Evolutionary conservation across 2,329 filamentous ascomycete genomes (phyloP).

Genomic region (Pestalotiopsis sp.): DNA sequence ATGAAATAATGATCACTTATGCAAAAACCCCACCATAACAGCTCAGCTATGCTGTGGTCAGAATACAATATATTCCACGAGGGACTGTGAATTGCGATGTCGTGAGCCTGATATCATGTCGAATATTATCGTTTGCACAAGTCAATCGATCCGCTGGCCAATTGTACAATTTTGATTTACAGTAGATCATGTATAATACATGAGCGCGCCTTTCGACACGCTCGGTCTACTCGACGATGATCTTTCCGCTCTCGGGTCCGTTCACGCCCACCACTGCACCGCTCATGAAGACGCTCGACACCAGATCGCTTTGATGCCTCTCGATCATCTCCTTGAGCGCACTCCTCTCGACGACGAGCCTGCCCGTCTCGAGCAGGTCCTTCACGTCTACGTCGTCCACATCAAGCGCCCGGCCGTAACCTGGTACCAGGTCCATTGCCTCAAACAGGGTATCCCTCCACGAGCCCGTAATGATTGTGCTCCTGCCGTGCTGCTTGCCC

Average conservation of each 20-base stretch:
- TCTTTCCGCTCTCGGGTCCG: constrained; percentile 25
- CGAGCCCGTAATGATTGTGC: constrained; percentile 72
- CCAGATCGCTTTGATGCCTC: constrained; percentile 71
- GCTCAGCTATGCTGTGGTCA: neutral
- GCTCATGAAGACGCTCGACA: constrained; percentile 48
- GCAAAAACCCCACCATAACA: neutral
- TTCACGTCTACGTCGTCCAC: constrained; percentile 91
- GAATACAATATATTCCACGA: neutral
- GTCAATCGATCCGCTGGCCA: neutral
- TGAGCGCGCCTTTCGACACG: neutral
- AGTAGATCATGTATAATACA: constrained; percentile 15
- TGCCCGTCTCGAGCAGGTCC: constrained; percentile 82
- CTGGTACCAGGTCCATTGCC: constrained; percentile 64
- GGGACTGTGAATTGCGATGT: no score
- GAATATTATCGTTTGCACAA: neutral
- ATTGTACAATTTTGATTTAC: constrained; percentile 15
- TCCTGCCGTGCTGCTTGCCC: constrained; percentile 68
- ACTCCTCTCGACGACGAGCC: constrained; percentile 82
- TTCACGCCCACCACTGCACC: constrained; percentile 28
- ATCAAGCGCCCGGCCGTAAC: constrained; percentile 70
- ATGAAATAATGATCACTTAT: constrained; percentile 7
- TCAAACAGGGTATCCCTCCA: constrained; percentile 65
- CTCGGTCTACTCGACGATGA: constrained; percentile 30
- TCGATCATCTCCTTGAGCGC: constrained; percentile 77
- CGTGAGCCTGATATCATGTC: no score